Conservation (phyloP, 129 eudicot genomes). For the Lactuca sativa region DNA sequence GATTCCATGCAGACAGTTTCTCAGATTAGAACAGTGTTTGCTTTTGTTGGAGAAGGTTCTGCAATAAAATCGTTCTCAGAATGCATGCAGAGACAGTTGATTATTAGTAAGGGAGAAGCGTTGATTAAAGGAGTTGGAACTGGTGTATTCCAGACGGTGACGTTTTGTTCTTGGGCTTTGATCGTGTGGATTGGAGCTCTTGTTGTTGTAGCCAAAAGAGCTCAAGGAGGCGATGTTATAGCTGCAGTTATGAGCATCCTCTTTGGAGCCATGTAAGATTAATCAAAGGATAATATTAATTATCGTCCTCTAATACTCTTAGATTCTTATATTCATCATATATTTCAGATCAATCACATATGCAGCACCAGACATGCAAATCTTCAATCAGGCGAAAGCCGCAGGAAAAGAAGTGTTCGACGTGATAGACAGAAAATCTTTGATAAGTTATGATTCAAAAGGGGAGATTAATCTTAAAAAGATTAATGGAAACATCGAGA, state of each 20-base stretch:
- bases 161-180: slow-evolving; percentile 85
- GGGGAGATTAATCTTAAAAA: slow-evolving; percentile 43
- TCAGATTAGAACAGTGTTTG: slow-evolving; percentile 80
- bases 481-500: slow-evolving; percentile 61
- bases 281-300: slow-evolving; percentile 1
- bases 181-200: slow-evolving; percentile 87
- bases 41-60: slow-evolving; percentile 78
- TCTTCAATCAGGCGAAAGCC: slow-evolving; percentile 84
- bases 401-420: slow-evolving; percentile 87
- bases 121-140: slow-evolving; percentile 76
- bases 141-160: slow-evolving; percentile 68
- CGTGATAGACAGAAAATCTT: slow-evolving; percentile 61
- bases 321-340: too few species aligned
- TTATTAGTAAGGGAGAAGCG: slow-evolving; percentile 63
- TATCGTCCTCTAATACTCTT: too few species aligned
- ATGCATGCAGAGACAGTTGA: slow-evolving; percentile 53
- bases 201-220: slow-evolving; percentile 63
- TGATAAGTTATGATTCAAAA: slow-evolving; percentile 46
- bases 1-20: slow-evolving; percentile 55
- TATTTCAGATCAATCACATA: slow-evolving; percentile 67
- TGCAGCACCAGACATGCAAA: slow-evolving; percentile 89
- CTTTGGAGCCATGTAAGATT: slow-evolving; percentile 85
- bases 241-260: slow-evolving; percentile 93
- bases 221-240: slow-evolving; percentile 78
- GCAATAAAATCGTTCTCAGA: slow-evolving; percentile 67